These are phyloP conservation scores for Amanita polypyramis DNA, from an alignment of 768 basidiomycete species.

Conservation along the genomic window DNA sequence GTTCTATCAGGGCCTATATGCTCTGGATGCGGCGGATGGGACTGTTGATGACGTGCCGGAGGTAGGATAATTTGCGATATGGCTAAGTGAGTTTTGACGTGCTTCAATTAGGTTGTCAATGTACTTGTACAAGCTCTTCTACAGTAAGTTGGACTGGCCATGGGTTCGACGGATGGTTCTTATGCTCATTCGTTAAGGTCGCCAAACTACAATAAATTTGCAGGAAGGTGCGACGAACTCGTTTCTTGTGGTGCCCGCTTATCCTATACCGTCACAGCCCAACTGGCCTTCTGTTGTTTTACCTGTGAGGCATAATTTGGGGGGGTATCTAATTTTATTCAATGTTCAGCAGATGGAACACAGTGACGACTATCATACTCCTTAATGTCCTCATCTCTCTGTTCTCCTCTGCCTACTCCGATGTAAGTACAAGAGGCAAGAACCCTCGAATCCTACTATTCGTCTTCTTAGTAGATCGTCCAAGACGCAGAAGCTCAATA, in stretches of 20 bases:
- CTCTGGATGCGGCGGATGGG: slow-evolving; percentile 87
- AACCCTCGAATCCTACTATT: background rate
- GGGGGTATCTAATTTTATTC: slow-evolving; percentile 3
- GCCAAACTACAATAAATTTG: slow-evolving; percentile 56
- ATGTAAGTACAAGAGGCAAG: slow-evolving; percentile 37
- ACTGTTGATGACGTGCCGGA: slow-evolving; percentile 38
- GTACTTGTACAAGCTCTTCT: slow-evolving; percentile 70
- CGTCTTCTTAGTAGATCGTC: slow-evolving; percentile 41
- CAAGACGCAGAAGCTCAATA: slow-evolving; percentile 86
- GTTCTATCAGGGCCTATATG: slow-evolving; percentile 81
- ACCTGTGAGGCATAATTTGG: slow-evolving; percentile 45
- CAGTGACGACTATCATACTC: slow-evolving; percentile 72
- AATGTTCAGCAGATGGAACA: slow-evolving; percentile 54
- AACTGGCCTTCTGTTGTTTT: slow-evolving; percentile 61
- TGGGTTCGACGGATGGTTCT: slow-evolving; percentile 1
- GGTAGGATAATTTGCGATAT: slow-evolving; percentile 23
- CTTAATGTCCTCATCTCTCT: slow-evolving; percentile 94
- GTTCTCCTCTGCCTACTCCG: slow-evolving; percentile 86
- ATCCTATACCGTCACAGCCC: slow-evolving; percentile 22
- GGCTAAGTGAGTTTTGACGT: slow-evolving; percentile 4
- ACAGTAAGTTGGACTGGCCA: slow-evolving; percentile 37
- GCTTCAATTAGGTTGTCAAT: slow-evolving; percentile 45
- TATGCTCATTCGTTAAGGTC: slow-evolving; percentile 26
- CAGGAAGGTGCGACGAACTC: slow-evolving; percentile 26
- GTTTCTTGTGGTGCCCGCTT: background rate